phyloP scores from a whole-genome alignment of 2,329 filamentous ascomycete species.

The Fusarium duplospermum region DNA sequence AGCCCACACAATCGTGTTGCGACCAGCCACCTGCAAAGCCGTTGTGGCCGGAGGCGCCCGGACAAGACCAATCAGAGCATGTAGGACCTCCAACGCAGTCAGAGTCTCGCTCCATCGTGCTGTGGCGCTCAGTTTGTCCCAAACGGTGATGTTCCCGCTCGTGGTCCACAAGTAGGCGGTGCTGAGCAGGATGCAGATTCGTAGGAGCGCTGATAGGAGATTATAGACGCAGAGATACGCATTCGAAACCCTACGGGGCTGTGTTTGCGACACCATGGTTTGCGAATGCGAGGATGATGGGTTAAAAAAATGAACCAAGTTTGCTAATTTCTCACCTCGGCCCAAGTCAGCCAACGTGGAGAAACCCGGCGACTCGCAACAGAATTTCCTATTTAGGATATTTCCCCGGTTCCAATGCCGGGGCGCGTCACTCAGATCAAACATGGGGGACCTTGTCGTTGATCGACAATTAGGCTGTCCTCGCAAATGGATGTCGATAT shows the following conservation, averaged over 20 bases:
- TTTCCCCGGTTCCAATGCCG: background rate
- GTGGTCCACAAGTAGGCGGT: constrained; percentile 23
- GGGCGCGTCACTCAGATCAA: background rate
- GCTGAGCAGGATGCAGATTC: constrained; percentile 13
- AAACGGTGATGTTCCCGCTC: constrained; percentile 24
- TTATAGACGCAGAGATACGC: constrained; percentile 34
- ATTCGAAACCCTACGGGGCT: background rate
- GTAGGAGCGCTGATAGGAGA: constrained; percentile 13
- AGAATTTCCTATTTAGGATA: constrained; percentile 18
- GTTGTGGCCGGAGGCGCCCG: constrained; percentile 33
- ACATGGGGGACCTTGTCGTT: background rate
- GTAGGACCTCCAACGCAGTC: constrained; percentile 24
- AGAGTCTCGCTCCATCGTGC: constrained; percentile 37
- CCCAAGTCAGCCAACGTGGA: background rate
- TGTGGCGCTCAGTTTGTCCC: constrained; percentile 22
- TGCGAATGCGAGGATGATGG: background rate
- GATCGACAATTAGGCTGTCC: background rate
- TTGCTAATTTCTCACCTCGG: constrained; percentile 1
- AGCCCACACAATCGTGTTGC: constrained; percentile 41
- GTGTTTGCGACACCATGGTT: constrained; percentile 5
- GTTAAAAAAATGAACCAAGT: background rate
- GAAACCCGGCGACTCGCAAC: background rate
- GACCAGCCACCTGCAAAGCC: constrained; percentile 32
- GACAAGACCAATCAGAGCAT: constrained; percentile 26
- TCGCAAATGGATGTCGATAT: constrained; percentile 1